Evolutionary conservation across 2,329 filamentous ascomycete genomes (phyloP).

Genomic region (Trichoderma sp.): DNA sequence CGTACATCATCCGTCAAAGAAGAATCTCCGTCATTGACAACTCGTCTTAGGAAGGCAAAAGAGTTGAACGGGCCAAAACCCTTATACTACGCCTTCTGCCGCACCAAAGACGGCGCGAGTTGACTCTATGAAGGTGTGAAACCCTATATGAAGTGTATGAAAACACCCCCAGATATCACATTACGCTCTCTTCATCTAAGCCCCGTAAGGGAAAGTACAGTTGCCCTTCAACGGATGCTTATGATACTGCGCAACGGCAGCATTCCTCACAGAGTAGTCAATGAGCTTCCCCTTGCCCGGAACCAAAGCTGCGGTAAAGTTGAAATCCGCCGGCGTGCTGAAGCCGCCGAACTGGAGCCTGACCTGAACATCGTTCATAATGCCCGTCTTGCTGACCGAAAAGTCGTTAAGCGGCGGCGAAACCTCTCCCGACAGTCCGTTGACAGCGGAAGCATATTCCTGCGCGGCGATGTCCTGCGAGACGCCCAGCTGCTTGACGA

Average conservation of each 20-base stretch:
- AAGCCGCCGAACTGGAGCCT: conserved; percentile 10
- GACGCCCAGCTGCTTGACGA: neutral
- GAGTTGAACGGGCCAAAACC: neutral
- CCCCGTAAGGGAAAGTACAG: neutral
- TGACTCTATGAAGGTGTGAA: neutral
- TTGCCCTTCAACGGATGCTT: neutral
- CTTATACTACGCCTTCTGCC: neutral
- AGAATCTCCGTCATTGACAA: too few relatives aligned
- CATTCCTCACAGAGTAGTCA: conserved; percentile 7
- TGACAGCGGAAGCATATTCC: conserved; percentile 12
- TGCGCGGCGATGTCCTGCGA: neutral
- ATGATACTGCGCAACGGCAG: neutral
- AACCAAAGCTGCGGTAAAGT: conserved; percentile 4
- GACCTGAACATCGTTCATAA: conserved; percentile 6
- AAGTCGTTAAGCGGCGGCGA: conserved; percentile 15
- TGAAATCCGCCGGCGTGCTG: neutral
- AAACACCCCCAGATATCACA: neutral
- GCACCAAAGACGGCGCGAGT: neutral
- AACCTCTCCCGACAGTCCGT: conserved; percentile 6
- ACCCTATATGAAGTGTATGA: neutral
- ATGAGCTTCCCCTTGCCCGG: conserved; percentile 19
- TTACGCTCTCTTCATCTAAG: neutral
- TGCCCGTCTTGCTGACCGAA: conserved; percentile 7
- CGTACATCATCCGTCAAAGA: neutral
- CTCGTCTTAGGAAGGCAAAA: neutral